Percentiles rank a stretch among this genome's conserved stretches.
These are phyloP conservation scores for Drechslerella coelobrocha DNA, from an alignment of 2,329 filamentous ascomycete genomes.

Conservation along the genomic window DNA sequence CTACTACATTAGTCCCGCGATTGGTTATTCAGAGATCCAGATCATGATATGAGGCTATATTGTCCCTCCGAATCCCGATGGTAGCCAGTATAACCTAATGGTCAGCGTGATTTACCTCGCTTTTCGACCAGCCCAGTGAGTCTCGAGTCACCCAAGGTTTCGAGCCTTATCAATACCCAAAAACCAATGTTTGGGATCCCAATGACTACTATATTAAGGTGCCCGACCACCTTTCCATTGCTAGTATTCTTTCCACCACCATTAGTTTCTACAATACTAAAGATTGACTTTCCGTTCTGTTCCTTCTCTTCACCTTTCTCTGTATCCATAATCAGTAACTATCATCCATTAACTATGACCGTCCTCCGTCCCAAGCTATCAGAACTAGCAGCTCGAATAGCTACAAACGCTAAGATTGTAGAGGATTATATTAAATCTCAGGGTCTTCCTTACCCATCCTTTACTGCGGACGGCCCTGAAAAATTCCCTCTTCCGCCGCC, in stretches of 20 bases:
- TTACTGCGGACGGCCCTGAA: constrained; percentile 26
- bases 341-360: not conserved
- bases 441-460: constrained; percentile 36
- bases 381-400: constrained; percentile 39
- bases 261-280: not conserved
- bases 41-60: no score
- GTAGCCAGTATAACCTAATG: no score
- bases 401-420: constrained; percentile 35
- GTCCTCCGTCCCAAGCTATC: constrained; percentile 29
- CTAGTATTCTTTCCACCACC: not conserved
- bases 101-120: no score
- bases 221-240: not conserved
- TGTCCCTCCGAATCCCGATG: no score
- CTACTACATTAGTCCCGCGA: no score
- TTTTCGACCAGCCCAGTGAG: no score
- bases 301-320: not conserved
- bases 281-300: not conserved
- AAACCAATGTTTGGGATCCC: constrained; percentile 18
- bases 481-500: constrained; percentile 32
- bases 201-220: constrained; percentile 1
- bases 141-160: no score
- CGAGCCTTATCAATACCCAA: no score
- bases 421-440: constrained; percentile 44
- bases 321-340: not conserved
- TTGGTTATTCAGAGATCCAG: no score